Evolutionary conservation across 441 rosid species (phyloP).

Genomic region (Hypseocharis bilobata): DNA sequence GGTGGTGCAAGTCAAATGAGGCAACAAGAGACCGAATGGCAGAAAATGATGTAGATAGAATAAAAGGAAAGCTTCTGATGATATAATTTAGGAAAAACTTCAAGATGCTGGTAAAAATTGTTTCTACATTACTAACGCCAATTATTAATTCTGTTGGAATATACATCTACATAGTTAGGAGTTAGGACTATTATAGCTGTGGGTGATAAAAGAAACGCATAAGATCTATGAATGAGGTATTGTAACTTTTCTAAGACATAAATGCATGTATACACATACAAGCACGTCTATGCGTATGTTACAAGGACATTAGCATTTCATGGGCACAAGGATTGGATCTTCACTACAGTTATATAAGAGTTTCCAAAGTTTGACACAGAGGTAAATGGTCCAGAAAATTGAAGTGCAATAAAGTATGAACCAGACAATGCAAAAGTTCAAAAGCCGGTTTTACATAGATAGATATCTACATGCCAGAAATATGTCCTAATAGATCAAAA

Average conservation of each 20-base stretch:
- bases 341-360: background rate
- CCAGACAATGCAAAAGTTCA: background rate
- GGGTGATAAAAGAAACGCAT: background rate
- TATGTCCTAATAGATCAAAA: conserved; percentile 11
- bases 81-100: background rate
- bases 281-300: background rate
- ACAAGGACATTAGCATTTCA: background rate
- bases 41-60: background rate
- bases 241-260: background rate
- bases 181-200: no score
- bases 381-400: background rate
- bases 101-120: background rate
- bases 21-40: background rate
- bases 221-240: background rate
- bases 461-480: background rate
- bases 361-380: background rate
- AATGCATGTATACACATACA: background rate
- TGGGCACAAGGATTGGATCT: background rate
- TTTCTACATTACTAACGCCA: background rate
- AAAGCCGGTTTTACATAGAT: background rate
- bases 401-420: background rate
- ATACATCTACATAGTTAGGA: background rate
- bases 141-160: background rate
- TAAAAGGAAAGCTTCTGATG: background rate
- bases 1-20: background rate